Conservation (phyloP, 495 filamentous ascomycete species). For the Talaromyces borbonicus region DNA sequence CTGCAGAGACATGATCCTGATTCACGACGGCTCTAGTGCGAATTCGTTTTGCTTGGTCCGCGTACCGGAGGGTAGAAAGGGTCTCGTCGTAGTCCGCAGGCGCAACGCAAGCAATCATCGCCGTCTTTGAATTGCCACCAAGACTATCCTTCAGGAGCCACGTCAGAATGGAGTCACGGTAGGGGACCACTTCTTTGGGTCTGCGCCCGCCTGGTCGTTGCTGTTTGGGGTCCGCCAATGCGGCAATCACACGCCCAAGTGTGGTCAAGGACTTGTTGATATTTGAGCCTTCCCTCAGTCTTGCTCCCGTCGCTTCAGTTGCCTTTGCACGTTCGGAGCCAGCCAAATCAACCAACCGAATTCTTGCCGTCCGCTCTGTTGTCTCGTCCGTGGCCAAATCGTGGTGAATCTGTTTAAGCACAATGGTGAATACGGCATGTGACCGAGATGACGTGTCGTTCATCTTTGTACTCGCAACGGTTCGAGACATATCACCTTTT, state of each 20-base stretch:
- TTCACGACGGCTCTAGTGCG: slow-evolving; percentile 95
- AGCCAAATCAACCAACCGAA: slow-evolving; percentile 90
- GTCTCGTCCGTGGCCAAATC: slow-evolving; percentile 91
- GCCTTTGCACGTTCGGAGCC: slow-evolving; percentile 91
- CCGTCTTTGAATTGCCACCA: slow-evolving; percentile 93
- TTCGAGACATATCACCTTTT: slow-evolving; percentile 77
- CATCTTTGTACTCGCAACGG: slow-evolving; percentile 97
- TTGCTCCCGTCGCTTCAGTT: slow-evolving; percentile 85
- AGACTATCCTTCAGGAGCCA: slow-evolving; percentile 94
- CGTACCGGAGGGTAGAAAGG: slow-evolving; percentile 89
- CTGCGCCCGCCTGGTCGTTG: slow-evolving; percentile 38
- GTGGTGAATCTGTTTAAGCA: slow-evolving; percentile 93
- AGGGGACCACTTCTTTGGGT: slow-evolving; percentile 71
- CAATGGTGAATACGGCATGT: slow-evolving; percentile 96
- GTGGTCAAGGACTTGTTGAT: slow-evolving; percentile 99
- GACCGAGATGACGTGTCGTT: slow-evolving; percentile 93
- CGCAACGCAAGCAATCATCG: slow-evolving; percentile 97
- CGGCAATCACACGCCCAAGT: slow-evolving; percentile 92
- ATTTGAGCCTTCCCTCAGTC: slow-evolving; percentile 88
- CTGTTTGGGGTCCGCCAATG: slow-evolving; percentile 74
- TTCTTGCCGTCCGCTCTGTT: slow-evolving; percentile 85
- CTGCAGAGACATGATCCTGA: slow-evolving; percentile 77
- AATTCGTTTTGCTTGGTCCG: slow-evolving; percentile 95
- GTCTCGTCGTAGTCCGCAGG: slow-evolving; percentile 97
- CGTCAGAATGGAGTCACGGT: slow-evolving; percentile 93